Base-by-base conservation (phyloP, 129 eudicot species). In the Lactuca saligna region DNA sequence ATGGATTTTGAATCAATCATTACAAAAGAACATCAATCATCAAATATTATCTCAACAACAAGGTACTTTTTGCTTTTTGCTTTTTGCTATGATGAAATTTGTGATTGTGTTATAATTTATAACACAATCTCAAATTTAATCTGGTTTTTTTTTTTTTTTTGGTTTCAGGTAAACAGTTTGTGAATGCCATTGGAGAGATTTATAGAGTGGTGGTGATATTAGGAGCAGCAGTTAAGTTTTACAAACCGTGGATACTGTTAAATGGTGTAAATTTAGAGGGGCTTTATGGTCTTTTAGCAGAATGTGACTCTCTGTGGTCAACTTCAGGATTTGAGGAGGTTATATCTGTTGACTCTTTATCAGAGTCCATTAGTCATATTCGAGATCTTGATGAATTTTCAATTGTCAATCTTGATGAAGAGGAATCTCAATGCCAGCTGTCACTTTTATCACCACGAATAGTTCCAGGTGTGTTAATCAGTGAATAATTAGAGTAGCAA, bases 161-260 rank as follows among this genome's bases (percentile, higher is more conserved):
- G 14, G 5, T 3, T 62, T 48, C 88, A 91, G 97, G 96, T 53
- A 81, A 75, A 78, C 42, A 55, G 46, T 85, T 79, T 70, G 33
- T 88, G 56, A 54, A 61, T 42, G 93, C 96, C 53, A 82, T 91
- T 17, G 97, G 96, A 68, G 96, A 88, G 78, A 80, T 91, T 68
- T 88, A 88, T 58, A 83, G 95, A 81, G 86, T 74, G 25, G 88
- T 86, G 11, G 58, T 79, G 54, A 71, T 88, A 32, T 81, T 91
- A 74, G 86, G 72, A 74, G 76, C 84, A 37, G 83, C 97, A 13
- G 85, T 79, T 57, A 82, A 76, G 61, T 65, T 88, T 55, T 91
- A 72, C 83, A 88, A 78, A 73, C 93, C 88, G 5, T 91, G 96
- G 96, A 75, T 76, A 16, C 57, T 81, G 38, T 72, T 78, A 48